These are phyloP conservation scores for Eutrema yunnanense DNA, from an alignment of 345 rosid species.

Conservation along the genomic window DNA sequence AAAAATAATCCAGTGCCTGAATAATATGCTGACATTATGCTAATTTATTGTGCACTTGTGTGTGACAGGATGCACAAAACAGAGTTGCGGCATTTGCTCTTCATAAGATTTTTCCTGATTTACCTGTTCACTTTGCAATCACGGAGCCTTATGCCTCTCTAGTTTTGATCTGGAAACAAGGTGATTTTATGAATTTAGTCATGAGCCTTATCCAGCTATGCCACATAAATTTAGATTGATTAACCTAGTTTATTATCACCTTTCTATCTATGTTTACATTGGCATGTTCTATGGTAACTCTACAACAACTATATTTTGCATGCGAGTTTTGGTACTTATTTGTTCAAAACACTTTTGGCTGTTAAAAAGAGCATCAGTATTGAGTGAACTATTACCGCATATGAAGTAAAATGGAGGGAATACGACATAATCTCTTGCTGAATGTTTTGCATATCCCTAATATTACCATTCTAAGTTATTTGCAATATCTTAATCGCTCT, in stretches of 20 bases:
- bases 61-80: conserved; percentile 83
- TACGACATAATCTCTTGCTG: not conserved
- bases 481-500: conserved; percentile 7
- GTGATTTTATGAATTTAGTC: conserved; percentile 34
- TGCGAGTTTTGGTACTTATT: not conserved
- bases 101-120: conserved; percentile 64
- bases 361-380: not conserved
- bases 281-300: conserved; percentile 1
- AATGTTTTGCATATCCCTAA: not conserved
- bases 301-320: not conserved
- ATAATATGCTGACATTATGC: not conserved
- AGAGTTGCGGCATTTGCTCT: conserved; percentile 80
- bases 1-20: not conserved
- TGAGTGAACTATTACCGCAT: not conserved
- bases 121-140: conserved; percentile 64
- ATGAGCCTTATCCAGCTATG: not conserved
- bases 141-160: conserved; percentile 74
- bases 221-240: not conserved
- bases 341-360: not conserved
- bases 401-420: not conserved
- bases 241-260: not conserved
- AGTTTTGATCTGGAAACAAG: conserved; percentile 69
- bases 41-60: conserved; percentile 15
- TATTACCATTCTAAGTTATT: conserved; percentile 2
- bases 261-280: not conserved